Evolutionary conservation across 257 asterid genomes (phyloP), one percentile per base, ranked within the genome.

Genomic region (Handroanthus guayacan): DNA sequence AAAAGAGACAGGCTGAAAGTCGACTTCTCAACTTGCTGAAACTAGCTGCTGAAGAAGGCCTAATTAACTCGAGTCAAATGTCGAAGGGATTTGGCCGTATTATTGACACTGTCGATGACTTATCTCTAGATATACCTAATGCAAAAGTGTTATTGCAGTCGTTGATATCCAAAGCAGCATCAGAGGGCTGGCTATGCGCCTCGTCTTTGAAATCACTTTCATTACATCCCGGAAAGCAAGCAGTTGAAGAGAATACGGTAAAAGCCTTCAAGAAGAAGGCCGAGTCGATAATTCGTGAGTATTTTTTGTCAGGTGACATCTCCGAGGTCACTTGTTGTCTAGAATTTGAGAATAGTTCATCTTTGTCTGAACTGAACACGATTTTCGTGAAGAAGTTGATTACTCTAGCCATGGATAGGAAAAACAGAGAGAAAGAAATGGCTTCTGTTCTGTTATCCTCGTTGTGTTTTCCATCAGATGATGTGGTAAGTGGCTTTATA

Each of bases 381-480:
- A 71, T 85, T 45, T 95, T 95, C 34, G 89, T 95, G 74, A 95
- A 95, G 92, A 95, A 86, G 75, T 73, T 91, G 77, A 86, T 95
- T 43, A 88, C 93, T 18, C 79, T 92, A 31, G 97, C 99, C 38
- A 95, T 95, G 99, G 99, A 95, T 44, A 85, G 96, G 71, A 95
- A 89, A 74, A 95, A 91, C 8, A 67, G 97, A n/a, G 98, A 91
- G 83, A 95, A 92, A 63, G 98, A 95, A 78, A 95, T 92, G 99
- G 99, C 99, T 48, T 92, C 98, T 8, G 85, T 92, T 18, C 66
- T 95, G 77, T 76, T 92, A 48, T 91, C 98, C 36, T 92, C 98
- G 13, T 50, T 91, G 66, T 84, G 95, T 71, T 88, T 95, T 4
- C 98, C 97, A 14, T 91, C 97, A 11, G 97, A 91, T 6, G 96